Conservation (phyloP, 2,329 filamentous ascomycete species). For the Bipolaris gigantea region DNA sequence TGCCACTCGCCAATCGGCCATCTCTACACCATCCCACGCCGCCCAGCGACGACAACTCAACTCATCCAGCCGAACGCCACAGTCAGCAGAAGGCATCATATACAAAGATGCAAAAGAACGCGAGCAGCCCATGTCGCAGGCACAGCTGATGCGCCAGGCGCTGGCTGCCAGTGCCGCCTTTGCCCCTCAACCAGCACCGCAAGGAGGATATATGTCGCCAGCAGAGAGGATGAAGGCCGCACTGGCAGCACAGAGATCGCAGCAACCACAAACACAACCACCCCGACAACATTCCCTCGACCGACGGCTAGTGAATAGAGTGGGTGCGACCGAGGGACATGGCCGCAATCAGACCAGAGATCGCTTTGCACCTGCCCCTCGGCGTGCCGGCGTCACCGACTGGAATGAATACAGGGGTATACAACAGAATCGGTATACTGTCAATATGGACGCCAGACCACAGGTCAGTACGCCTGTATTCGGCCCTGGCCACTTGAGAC, state of each 20-base stretch:
- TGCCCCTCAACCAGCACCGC: slow-evolving; percentile 13
- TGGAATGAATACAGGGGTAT: slow-evolving; percentile 8
- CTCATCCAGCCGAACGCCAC: slow-evolving; percentile 36
- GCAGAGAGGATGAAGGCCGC: slow-evolving; percentile 23
- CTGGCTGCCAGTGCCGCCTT: slow-evolving; percentile 22
- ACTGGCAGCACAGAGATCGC: slow-evolving; percentile 8
- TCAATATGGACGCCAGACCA: slow-evolving; percentile 38
- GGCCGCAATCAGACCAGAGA: slow-evolving; percentile 25
- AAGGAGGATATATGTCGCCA: slow-evolving; percentile 19
- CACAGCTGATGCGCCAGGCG: slow-evolving; percentile 33
- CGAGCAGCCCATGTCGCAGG: slow-evolving; percentile 28
- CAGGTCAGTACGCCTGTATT: slow-evolving; percentile 32
- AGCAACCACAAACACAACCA: slow-evolving; percentile 11
- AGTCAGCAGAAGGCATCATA: slow-evolving; percentile 34
- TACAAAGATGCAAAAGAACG: slow-evolving; percentile 29
- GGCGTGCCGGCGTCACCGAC: slow-evolving; percentile 5
- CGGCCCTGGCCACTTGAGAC: slow-evolving; percentile 29
- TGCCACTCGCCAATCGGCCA: slow-evolving; percentile 39
- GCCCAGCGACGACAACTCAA: slow-evolving; percentile 39
- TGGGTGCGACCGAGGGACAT: slow-evolving; percentile 17
- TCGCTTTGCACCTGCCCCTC: slow-evolving; percentile 15
- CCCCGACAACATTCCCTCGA: slow-evolving; percentile 19
- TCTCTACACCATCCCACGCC: slow-evolving; percentile 19
- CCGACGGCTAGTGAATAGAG: slow-evolving; percentile 19
- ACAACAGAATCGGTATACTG: slow-evolving; percentile 26